Conservation (phyloP, 2,329 filamentous ascomycete genomes). For the Sclerotiophoma versabilis region DNA sequence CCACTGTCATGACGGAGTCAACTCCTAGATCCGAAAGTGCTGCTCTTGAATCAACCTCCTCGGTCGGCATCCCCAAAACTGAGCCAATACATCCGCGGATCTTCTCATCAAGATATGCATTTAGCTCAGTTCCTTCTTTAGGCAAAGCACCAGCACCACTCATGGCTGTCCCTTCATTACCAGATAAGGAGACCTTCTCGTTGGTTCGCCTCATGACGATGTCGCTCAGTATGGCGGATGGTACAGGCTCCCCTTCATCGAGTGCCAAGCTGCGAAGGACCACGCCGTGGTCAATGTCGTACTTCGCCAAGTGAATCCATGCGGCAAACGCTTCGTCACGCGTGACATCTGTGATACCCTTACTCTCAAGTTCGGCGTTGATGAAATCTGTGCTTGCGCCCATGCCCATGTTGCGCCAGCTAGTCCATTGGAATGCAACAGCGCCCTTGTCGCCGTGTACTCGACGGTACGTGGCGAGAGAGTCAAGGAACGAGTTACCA, state of each 20-base stretch:
- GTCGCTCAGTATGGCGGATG: slow-evolving; percentile 2
- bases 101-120: slow-evolving; percentile 34
- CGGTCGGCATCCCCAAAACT: slow-evolving; percentile 36
- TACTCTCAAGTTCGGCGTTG: slow-evolving; percentile 5
- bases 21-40: slow-evolving; percentile 49
- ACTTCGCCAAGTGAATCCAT: slow-evolving; percentile 1
- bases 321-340: slow-evolving; percentile 1
- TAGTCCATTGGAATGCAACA: slow-evolving; percentile 5
- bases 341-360: slow-evolving; percentile 5
- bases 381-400: slow-evolving; percentile 4
- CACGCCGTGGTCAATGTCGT: slow-evolving; percentile 7
- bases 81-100: slow-evolving; percentile 44
- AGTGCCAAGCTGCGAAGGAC: neutral
- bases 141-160: slow-evolving; percentile 4
- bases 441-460: slow-evolving; percentile 45
- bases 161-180: neutral
- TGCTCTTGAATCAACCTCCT: slow-evolving; percentile 43
- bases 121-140: slow-evolving; percentile 33
- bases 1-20: slow-evolving; percentile 51
- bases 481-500: slow-evolving; percentile 35
- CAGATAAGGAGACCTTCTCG: slow-evolving; percentile 4
- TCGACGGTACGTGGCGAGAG: slow-evolving; percentile 27
- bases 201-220: slow-evolving; percentile 6
- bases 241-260: slow-evolving; percentile 3
- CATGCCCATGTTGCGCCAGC: slow-evolving; percentile 4